These are phyloP conservation scores for Talaromyces ruber DNA, from an alignment of 495 filamentous ascomycete genomes.

Conservation along the genomic window DNA sequence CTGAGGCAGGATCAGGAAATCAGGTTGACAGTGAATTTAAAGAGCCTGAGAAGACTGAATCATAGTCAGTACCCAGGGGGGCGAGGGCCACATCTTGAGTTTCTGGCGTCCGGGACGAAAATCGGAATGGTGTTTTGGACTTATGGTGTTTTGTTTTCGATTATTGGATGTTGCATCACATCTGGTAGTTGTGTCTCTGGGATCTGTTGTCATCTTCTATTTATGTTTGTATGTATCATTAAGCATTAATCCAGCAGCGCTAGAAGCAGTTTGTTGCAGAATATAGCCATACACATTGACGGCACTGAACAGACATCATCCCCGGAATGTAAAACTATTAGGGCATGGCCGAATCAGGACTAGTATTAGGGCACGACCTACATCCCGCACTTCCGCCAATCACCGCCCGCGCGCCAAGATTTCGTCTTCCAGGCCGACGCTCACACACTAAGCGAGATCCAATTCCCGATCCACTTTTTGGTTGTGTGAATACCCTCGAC, in stretches of 20 bases:
- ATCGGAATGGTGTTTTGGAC: conserved; percentile 34
- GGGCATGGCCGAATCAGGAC: conserved; percentile 9
- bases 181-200: conserved; percentile 7
- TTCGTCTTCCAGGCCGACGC: conserved; percentile 19
- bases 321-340: not conserved
- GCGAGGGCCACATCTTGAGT: conserved; percentile 14
- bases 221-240: conserved; percentile 8
- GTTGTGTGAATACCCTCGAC: conserved; percentile 19
- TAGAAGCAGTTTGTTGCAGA: not conserved
- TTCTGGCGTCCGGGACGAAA: conserved; percentile 33
- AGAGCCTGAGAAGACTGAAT: conserved; percentile 24
- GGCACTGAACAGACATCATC: not conserved
- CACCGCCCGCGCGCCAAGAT: conserved; percentile 26
- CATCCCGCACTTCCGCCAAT: not conserved
- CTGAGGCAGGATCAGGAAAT: conserved; percentile 14
- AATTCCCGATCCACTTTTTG: conserved; percentile 20
- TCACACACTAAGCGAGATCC: conserved; percentile 40
- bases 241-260: not conserved
- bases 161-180: not conserved
- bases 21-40: not conserved
- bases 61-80: conserved; percentile 14
- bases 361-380: conserved; percentile 31
- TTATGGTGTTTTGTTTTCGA: conserved; percentile 11
- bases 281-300: not conserved
- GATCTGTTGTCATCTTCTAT: conserved; percentile 7